Evolutionary conservation across 202 grass and related monocot genomes (phyloP).

Genomic region (Panicum virgatum): DNA sequence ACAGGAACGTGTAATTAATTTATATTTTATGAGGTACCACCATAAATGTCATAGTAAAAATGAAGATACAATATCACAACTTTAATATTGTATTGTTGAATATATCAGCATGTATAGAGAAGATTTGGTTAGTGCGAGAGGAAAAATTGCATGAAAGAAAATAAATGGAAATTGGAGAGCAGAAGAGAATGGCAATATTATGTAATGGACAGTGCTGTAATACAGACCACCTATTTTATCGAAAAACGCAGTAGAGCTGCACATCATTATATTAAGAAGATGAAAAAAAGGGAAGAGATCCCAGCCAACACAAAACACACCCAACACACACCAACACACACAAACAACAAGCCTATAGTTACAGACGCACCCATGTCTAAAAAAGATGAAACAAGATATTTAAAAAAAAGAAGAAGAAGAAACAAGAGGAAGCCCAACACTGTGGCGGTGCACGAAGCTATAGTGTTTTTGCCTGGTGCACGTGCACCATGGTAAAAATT

Average conservation of each 20-base stretch:
- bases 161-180: neutral
- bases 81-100: conserved; percentile 8
- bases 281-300: too few relatives aligned
- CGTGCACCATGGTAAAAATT: too few relatives aligned
- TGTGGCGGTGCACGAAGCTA: too few relatives aligned
- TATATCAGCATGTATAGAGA: neutral
- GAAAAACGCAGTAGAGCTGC: too few relatives aligned
- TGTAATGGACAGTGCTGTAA: neutral
- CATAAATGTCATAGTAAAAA: neutral
- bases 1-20: neutral
- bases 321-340: too few relatives aligned
- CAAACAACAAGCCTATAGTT: too few relatives aligned
- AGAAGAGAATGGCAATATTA: neutral
- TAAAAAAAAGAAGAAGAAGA: neutral
- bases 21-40: conserved; percentile 6
- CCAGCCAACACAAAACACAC: too few relatives aligned
- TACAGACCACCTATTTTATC: conserved; percentile 12
- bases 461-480: too few relatives aligned
- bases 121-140: neutral
- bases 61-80: conserved; percentile 2
- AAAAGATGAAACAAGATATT: conserved; percentile 1
- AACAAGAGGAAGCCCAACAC: conserved; percentile 2
- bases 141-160: neutral
- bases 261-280: too few relatives aligned
- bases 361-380: neutral